Base-by-base conservation (phyloP, 2,329 filamentous ascomycete genomes). In the Verticillium alfalfae region DNA sequence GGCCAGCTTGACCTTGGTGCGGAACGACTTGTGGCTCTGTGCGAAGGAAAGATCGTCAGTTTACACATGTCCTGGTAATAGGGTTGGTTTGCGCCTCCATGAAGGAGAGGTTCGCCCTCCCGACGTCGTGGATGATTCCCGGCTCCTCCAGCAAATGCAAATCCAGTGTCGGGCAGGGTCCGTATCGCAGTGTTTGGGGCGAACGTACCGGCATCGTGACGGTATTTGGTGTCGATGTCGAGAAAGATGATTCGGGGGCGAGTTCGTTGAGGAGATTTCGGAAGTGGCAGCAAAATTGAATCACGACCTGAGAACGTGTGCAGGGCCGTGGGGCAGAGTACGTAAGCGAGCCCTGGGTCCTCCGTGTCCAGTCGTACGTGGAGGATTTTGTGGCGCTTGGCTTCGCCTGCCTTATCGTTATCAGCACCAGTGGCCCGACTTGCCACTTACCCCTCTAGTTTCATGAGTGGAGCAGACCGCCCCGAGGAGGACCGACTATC, bases 1-100 rank as follows among this genome's bases (percentile, higher is more conserved):
- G 79, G 95, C 95, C 86, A 99, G 93, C 95, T 99, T 99, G 84
- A 96, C 91, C 93, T 99, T 99, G 84, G 93, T 97, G 81, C 93
- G 91, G 93, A 99, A 99, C 80, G 93, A 92, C 90, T 99, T 99
- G 87, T 99, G 93, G 90, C 90, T 94, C 94, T 98, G 80, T 78
- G 60, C 8, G 15, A 16, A 9, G 37, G 38, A n/a, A 15, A 18
- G 8, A 60, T 52, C 45, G 45, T 52, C 45, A 52, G 45, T 52
- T 52, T 52, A 22, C 18, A 10, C n/a, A 55, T 34, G 22, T 56
- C 55, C 26, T 31, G 26, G 64, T 58, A 58, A 34, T 31, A n/a
- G 56, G n/a, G 6, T 59, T 34, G 12, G 60, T 64, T 56, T 62
- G 64, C 59, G 39, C 41, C 58, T 58, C n/a, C n/a, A 55, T 41